phyloP scores from a whole-genome alignment of 2,329 filamentous ascomycete genomes.

The Podosphaera leucotricha region DNA sequence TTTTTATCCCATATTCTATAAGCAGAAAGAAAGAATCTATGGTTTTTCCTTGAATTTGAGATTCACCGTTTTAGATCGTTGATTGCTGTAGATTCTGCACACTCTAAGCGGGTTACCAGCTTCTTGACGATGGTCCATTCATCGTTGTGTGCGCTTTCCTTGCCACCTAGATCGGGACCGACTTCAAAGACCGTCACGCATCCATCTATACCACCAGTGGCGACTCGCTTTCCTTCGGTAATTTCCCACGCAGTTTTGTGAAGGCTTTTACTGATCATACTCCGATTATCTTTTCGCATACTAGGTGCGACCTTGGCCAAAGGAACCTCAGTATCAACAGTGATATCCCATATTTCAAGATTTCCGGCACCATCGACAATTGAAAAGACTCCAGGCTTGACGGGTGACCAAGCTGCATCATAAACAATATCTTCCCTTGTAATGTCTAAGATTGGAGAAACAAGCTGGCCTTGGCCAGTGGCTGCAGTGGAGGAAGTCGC shows the following conservation, averaged over 20 bases:
- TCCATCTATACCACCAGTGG: conserved; percentile 79
- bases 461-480: conserved; percentile 23
- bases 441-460: conserved; percentile 66
- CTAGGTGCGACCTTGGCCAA: conserved; percentile 58
- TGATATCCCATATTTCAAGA: conserved; percentile 89
- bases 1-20: too few species aligned
- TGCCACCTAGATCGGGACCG: conserved; percentile 56
- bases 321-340: conserved; percentile 77
- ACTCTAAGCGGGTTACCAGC: conserved; percentile 53
- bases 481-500: conserved; percentile 36
- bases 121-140: conserved; percentile 92
- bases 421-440: conserved; percentile 91
- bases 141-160: conserved; percentile 59
- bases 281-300: conserved; percentile 35
- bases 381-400: conserved; percentile 83
- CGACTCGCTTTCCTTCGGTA: conserved; percentile 64
- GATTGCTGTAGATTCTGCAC: conserved; percentile 8
- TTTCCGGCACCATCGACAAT: conserved; percentile 82
- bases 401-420: conserved; percentile 82
- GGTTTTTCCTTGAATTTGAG: not conserved
- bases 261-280: conserved; percentile 59
- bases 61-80: conserved; percentile 10
- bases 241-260: conserved; percentile 93
- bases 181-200: conserved; percentile 87
- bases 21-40: too few species aligned